These are phyloP conservation scores for Zygosaccharomyces siamensis DNA, from an alignment of 805 yeast genomes.

Conservation along the genomic window DNA sequence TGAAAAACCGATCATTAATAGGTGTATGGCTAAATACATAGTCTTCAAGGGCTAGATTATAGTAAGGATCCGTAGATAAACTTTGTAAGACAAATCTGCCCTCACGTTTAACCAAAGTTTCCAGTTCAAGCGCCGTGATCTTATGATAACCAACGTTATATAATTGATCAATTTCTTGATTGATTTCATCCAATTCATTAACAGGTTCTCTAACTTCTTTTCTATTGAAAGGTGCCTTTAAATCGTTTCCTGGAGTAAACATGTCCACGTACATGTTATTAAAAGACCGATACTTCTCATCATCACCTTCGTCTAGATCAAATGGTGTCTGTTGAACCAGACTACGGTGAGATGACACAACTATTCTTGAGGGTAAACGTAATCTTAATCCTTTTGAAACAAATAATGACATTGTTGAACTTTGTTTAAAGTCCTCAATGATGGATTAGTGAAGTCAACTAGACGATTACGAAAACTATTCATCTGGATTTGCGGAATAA, in stretches of 20 bases:
- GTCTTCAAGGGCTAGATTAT: conserved; percentile 79
- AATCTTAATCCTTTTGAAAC: no score
- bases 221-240: not conserved
- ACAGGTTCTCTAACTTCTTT: not conserved
- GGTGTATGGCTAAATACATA: conserved; percentile 67
- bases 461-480: not conserved
- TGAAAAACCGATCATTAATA: conserved; percentile 26
- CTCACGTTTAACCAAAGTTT: conserved; percentile 37
- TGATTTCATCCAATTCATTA: conserved; percentile 35
- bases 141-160: conserved; percentile 20
- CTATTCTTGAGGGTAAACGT: not conserved
- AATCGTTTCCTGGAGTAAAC: conserved; percentile 23
- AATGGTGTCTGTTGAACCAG: conserved; percentile 18
- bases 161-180: conserved; percentile 32
- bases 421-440: not conserved
- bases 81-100: conserved; percentile 52
- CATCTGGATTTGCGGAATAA: not conserved
- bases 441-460: not conserved
- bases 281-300: conserved; percentile 31
- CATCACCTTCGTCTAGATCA: conserved; percentile 16
- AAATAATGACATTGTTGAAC: not conserved
- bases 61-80: conserved; percentile 53
- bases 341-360: not conserved
- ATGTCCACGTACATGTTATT: conserved; percentile 36
- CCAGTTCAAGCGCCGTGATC: conserved; percentile 20